phyloP scores from a whole-genome alignment of 2,329 filamentous ascomycete genomes.

The Gaeumannomyces tritici region DNA sequence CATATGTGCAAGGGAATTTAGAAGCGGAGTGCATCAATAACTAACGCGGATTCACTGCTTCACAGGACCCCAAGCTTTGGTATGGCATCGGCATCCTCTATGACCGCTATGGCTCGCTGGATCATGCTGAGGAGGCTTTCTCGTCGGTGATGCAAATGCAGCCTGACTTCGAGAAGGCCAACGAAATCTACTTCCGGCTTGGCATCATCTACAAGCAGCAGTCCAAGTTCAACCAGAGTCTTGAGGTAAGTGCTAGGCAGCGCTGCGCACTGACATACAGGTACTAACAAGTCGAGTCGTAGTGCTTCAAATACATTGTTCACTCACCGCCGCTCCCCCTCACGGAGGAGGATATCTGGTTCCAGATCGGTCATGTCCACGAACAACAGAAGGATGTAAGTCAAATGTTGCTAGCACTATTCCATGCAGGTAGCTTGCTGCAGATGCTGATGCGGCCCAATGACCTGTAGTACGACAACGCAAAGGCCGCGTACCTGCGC shows the following conservation, averaged over 20 bases:
- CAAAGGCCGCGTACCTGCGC: conserved; percentile 84
- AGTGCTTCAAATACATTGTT: conserved; percentile 99
- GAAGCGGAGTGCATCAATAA: too few relatives aligned
- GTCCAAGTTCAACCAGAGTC: conserved; percentile 81
- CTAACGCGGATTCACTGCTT: background rate
- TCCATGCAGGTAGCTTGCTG: conserved; percentile 2
- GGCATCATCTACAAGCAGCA: conserved; percentile 99
- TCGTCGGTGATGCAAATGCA: conserved; percentile 99
- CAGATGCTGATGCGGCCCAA: conserved; percentile 18
- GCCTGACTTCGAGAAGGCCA: conserved; percentile 94
- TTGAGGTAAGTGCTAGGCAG: conserved; percentile 57
- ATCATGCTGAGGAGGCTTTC: conserved; percentile 96
- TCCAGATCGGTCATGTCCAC: conserved; percentile 97
- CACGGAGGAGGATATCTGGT: conserved; percentile 98
- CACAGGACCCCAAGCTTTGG: conserved; percentile 89
- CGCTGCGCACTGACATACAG: background rate
- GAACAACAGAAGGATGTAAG: conserved; percentile 97
- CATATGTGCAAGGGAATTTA: background rate
- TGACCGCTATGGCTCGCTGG: conserved; percentile 88
- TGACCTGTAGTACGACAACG: conserved; percentile 67
- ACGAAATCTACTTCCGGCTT: conserved; percentile 96
- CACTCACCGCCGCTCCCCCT: conserved; percentile 82
- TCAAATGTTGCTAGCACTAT: conserved; percentile 10
- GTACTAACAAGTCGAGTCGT: conserved; percentile 14
- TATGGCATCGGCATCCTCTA: conserved; percentile 98